Conservation (phyloP, 495 filamentous ascomycete genomes). For the Symbiotaphrina buchneri region DNA sequence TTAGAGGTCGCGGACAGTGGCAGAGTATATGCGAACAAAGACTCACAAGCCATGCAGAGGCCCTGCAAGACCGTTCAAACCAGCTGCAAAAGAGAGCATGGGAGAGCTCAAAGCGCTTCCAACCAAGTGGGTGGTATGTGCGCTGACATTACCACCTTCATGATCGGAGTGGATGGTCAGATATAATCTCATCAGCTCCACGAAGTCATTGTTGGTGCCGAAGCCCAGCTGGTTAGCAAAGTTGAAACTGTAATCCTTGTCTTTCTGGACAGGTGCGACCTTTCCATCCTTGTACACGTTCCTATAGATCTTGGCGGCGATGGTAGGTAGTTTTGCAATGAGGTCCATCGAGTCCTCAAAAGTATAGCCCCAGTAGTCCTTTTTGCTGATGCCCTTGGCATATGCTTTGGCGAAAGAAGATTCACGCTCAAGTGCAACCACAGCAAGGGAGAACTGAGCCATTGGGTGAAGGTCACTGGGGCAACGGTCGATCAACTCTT, state of each 20-base stretch:
- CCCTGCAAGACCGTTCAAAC: conserved; percentile 91
- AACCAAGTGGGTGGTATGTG: conserved; percentile 95
- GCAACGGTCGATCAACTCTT: conserved; percentile 98
- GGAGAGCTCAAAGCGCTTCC: conserved; percentile 93
- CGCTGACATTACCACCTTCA: conserved; percentile 94
- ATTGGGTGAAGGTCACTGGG: conserved; percentile 96
- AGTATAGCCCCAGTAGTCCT: conserved; percentile 97
- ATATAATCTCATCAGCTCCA: conserved; percentile 96
- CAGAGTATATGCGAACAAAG: background rate
- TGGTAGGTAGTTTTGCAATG: conserved; percentile 97
- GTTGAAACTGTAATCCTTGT: conserved; percentile 98
- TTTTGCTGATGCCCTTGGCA: conserved; percentile 95
- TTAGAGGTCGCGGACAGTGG: conserved; percentile 2
- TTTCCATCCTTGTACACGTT: conserved; percentile 99
- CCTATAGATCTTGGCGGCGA: conserved; percentile 95
- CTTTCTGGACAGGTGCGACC: conserved; percentile 82
- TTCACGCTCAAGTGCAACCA: conserved; percentile 94
- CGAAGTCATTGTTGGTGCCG: conserved; percentile 84
- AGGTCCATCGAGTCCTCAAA: conserved; percentile 99
- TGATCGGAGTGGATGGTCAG: conserved; percentile 98
- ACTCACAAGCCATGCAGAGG: conserved; percentile 79
- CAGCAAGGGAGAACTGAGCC: conserved; percentile 96
- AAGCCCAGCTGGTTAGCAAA: conserved; percentile 97
- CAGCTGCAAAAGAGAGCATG: conserved; percentile 86
- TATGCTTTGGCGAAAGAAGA: conserved; percentile 95